These are phyloP conservation scores for Clavispora phyllophila DNA, from an alignment of 805 yeast species.

Conservation along the genomic window DNA sequence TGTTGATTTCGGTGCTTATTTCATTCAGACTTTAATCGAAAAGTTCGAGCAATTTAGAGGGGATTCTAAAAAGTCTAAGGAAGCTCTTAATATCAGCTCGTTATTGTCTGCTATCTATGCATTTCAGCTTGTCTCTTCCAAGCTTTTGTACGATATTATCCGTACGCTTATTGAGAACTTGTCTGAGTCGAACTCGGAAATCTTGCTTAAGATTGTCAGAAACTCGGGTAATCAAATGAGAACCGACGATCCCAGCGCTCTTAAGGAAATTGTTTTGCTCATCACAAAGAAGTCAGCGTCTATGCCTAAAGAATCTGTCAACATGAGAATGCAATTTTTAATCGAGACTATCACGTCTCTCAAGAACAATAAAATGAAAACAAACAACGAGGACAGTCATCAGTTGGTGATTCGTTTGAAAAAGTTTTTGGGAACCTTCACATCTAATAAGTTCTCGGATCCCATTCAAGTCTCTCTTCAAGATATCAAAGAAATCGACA, in stretches of 20 bases:
- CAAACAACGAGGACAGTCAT: slow-evolving; percentile 44
- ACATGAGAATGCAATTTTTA: slow-evolving; percentile 71
- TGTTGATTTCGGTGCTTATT: slow-evolving; percentile 82
- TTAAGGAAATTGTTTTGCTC: slow-evolving; percentile 68
- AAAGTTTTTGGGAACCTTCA: slow-evolving; percentile 55
- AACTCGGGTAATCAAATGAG: slow-evolving; percentile 82
- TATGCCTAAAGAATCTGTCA: slow-evolving; percentile 30
- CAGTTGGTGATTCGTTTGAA: slow-evolving; percentile 55
- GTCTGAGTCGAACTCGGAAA: slow-evolving; percentile 70
- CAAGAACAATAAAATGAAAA: slow-evolving; percentile 76
- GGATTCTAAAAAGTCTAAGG: slow-evolving; percentile 30
- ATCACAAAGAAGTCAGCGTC: slow-evolving; percentile 43
- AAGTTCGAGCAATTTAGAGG: slow-evolving; percentile 45
- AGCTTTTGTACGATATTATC: slow-evolving; percentile 74
- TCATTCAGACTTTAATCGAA: slow-evolving; percentile 77
- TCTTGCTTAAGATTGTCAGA: slow-evolving; percentile 65
- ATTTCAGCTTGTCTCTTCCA: slow-evolving; percentile 70
- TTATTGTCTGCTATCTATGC: slow-evolving; percentile 72
- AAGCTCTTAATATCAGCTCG: slow-evolving; percentile 63
- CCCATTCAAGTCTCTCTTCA: slow-evolving; percentile 79
- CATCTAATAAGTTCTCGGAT: slow-evolving; percentile 48
- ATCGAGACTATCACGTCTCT: slow-evolving; percentile 81
- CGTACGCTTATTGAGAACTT: slow-evolving; percentile 47
- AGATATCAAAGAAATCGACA: slow-evolving; percentile 73
- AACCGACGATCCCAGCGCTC: slow-evolving; percentile 81